Evolutionary conservation across 2,329 filamentous ascomycete species (phyloP).

Genomic region (Xylaria hypoxylon): DNA sequence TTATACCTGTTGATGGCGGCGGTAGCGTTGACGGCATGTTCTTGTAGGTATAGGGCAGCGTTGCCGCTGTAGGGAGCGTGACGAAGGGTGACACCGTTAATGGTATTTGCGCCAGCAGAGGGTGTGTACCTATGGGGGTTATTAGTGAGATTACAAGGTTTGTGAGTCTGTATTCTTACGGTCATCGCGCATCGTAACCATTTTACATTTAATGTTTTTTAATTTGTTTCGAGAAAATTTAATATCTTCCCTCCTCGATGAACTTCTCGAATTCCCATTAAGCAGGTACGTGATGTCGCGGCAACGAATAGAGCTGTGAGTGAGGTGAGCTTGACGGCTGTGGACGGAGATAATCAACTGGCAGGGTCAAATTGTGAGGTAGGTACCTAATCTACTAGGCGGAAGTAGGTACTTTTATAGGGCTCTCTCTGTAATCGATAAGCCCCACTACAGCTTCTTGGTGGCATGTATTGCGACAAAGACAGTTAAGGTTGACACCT

Average conservation of each 20-base stretch:
- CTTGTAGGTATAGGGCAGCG: slow-evolving; percentile 95
- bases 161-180: slow-evolving; percentile 44
- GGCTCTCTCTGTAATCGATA: too few relatives aligned
- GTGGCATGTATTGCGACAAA: slow-evolving; percentile 2
- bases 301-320: neutral
- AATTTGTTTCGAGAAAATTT: neutral
- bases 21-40: slow-evolving; percentile 88
- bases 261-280: neutral
- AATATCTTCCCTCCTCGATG: neutral
- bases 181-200: slow-evolving; percentile 55
- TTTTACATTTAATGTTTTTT: slow-evolving; percentile 1
- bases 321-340: slow-evolving; percentile 10
- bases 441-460: slow-evolving; percentile 35
- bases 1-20: slow-evolving; percentile 71
- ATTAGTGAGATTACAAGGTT: slow-evolving; percentile 30
- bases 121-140: slow-evolving; percentile 75
- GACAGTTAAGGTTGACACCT: slow-evolving; percentile 2
- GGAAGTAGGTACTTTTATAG: too few relatives aligned
- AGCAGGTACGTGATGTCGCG: neutral
- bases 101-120: slow-evolving; percentile 90
- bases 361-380: too few relatives aligned
- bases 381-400: too few relatives aligned
- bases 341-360: slow-evolving; percentile 5
- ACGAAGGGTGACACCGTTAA: slow-evolving; percentile 95
- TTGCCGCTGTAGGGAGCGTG: slow-evolving; percentile 87